Evolutionary conservation across 192 early-diverging fungal species (phyloP).

Genomic region (Pilobolus umbonatus): DNA sequence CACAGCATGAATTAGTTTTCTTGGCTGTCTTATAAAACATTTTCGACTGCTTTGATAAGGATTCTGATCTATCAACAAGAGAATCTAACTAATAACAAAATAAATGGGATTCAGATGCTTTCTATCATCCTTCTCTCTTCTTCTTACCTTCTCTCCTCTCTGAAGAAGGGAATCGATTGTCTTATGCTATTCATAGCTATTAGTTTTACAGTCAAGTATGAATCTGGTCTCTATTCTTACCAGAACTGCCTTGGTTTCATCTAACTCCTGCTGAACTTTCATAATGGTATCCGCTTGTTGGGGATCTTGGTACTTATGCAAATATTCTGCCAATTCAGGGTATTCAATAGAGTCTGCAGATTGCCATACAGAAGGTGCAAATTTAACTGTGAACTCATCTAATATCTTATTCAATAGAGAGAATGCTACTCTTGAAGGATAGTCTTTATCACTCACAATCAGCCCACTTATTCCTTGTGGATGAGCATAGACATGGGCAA

Average conservation of each 20-base stretch:
- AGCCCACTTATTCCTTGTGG: conserved; percentile 68
- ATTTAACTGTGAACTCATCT: conserved; percentile 79
- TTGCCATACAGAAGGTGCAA: conserved; percentile 43
- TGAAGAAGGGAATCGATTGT: conserved; percentile 89
- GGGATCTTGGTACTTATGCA: conserved; percentile 88
- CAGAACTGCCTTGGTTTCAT: conserved; percentile 94
- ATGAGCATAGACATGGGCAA: conserved; percentile 76
- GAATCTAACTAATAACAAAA: conserved; percentile 56
- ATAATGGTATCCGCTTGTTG: conserved; percentile 87
- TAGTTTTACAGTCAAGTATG: neutral
- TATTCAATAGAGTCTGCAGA: conserved; percentile 41
- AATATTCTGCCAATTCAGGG: conserved; percentile 66
- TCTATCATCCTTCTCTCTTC: neutral
- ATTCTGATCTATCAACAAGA: conserved; percentile 77
- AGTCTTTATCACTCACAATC: conserved; percentile 81
- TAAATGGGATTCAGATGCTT: neutral
- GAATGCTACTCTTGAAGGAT: conserved; percentile 86
- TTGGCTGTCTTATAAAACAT: conserved; percentile 97
- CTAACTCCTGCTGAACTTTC: conserved; percentile 91
- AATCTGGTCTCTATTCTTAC: conserved; percentile 31
- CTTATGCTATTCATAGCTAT: conserved; percentile 56
- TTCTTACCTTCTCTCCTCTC: conserved; percentile 69
- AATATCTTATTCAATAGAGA: conserved; percentile 77
- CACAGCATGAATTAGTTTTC: conserved; percentile 75
- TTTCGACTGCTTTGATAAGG: conserved; percentile 86